A percentile compares a stretch with the other conserved stretches of the same genome.
Evolutionary conservation across 345 rosid species (phyloP).

Genomic region (Firmiana major): DNA sequence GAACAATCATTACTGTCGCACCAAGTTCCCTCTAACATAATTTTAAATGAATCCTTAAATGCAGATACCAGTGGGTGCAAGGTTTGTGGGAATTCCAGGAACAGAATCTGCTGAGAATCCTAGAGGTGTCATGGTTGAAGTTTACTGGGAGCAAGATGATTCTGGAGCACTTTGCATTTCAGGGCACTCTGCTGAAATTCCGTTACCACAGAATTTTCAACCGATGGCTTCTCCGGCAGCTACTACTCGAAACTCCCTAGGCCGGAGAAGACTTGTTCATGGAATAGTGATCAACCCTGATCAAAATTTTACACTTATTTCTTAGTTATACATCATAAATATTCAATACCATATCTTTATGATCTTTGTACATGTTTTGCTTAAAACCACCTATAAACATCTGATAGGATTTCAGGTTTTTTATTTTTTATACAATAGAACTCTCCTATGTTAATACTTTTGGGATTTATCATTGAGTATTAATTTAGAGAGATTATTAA

Average conservation of each 20-base stretch:
- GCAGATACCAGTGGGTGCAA: slow-evolving; percentile 85
- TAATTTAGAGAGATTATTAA: too few species aligned
- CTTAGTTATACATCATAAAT: slow-evolving; percentile 4
- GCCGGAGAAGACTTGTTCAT: slow-evolving; percentile 38
- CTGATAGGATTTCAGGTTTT: neutral
- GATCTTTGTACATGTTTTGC: neutral
- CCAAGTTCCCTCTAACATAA: too few species aligned
- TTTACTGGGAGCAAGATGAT: slow-evolving; percentile 85
- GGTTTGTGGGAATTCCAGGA: slow-evolving; percentile 72
- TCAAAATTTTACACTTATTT: slow-evolving; percentile 25
- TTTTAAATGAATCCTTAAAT: neutral
- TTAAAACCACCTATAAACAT: neutral
- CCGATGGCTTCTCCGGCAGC: slow-evolving; percentile 27
- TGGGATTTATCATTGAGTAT: too few species aligned
- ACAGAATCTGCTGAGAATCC: slow-evolving; percentile 60
- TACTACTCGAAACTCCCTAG: slow-evolving; percentile 19
- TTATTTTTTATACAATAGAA: neutral
- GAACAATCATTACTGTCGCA: too few species aligned
- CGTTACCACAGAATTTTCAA: slow-evolving; percentile 46
- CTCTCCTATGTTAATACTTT: too few species aligned
- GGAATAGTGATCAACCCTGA: slow-evolving; percentile 61
- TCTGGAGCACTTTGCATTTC: slow-evolving; percentile 81
- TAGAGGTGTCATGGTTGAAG: slow-evolving; percentile 82
- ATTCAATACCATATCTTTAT: neutral
- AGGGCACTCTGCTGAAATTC: slow-evolving; percentile 70